Evolutionary conservation across 306 rosid genomes (phyloP), one percentile per base, ranked within the genome.

Genomic region (Astragalus membranaceus): DNA sequence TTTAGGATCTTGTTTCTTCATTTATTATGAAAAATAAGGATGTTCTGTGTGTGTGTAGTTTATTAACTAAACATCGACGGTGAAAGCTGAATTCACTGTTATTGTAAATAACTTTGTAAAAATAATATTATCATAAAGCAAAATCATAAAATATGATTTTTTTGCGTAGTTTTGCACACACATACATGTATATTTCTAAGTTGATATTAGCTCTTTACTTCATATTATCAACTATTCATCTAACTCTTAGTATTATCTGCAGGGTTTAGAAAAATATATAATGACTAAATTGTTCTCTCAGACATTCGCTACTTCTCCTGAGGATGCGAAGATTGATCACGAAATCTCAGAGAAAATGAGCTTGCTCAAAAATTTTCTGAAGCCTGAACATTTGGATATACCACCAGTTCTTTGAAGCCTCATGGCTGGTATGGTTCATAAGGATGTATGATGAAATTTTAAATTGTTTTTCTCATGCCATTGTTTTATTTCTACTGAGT

Each of bases 241-340:
- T 57, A 11, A 26, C 10, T 49, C 16, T 23, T 13, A 36, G 14
- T 54, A 12, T 44, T 44, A 23, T 59, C 37, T 37, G 70, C 85
- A 88, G 92, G 92, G 88, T 55, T 79, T 89, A 75, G 92, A 89
- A 73, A 86, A 89, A 72, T 89, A 89, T 75, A 70, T 86, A 61
- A 78, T 86, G 96, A 86, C 92, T 49, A 89, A 86, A 60, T 73
- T 86, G 84, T 89, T 84, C 82, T 53, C 89, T 2, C 76, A 89
- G 54, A 84, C 88, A 43, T 89, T 86, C 8, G 51, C 82, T 58
- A 77, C 84, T 71, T 72, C 72, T 48, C 68, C 75, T 0, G 89
- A 86, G 76, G 96, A 89, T 74, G 33, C 48, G 5, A 82, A 73
- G 81, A 77, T 70, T 30, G 91, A 88, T 77, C 61, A 65, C 54